phyloP scores from a whole-genome alignment of 306 rosid genomes.

The Urtica urens region DNA sequence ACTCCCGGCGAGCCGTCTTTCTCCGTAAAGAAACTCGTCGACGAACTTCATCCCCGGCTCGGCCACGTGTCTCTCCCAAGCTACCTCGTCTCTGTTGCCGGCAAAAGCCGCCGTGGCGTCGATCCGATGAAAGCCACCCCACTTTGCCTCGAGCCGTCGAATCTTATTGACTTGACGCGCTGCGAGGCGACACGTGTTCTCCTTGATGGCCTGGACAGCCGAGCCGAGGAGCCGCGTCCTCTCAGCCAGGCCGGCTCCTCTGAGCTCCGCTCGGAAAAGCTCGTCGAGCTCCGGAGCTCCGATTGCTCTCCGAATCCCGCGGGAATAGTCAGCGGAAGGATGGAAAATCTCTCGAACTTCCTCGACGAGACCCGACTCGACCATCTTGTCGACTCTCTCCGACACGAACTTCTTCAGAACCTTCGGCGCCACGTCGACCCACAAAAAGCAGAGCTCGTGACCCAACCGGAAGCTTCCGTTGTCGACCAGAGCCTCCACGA shows the following conservation, averaged over 20 bases:
- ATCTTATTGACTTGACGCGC: slow-evolving; percentile 28
- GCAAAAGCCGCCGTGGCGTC: slow-evolving; percentile 31
- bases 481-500: slow-evolving; percentile 22
- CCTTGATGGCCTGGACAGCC: slow-evolving; percentile 27
- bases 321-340: slow-evolving; percentile 13
- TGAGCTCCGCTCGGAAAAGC: slow-evolving; percentile 6
- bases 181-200: slow-evolving; percentile 23
- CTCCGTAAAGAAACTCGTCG: slow-evolving; percentile 9
- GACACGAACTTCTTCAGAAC: slow-evolving; percentile 28
- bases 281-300: slow-evolving; percentile 36
- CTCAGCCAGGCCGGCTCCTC: background rate
- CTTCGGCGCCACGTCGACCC: slow-evolving; percentile 26
- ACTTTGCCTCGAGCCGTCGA: slow-evolving; percentile 10
- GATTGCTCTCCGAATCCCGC: slow-evolving; percentile 30
- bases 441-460: slow-evolving; percentile 24
- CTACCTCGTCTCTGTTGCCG: slow-evolving; percentile 3
- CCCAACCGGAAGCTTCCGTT: slow-evolving; percentile 18
- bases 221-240: slow-evolving; percentile 14
- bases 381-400: slow-evolving; percentile 35
- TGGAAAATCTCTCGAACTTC: slow-evolving; percentile 33
- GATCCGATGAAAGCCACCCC: slow-evolving; percentile 18
- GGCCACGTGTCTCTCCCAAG: slow-evolving; percentile 25
- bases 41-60: slow-evolving; percentile 17
- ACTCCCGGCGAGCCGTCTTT: background rate
- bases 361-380: slow-evolving; percentile 22